A percentile compares a stretch with the other conserved stretches of the same genome.
Evolutionary conservation across 192 early-diverging fungal species (phyloP).

Genomic region (Umbelopsis ramanniana): DNA sequence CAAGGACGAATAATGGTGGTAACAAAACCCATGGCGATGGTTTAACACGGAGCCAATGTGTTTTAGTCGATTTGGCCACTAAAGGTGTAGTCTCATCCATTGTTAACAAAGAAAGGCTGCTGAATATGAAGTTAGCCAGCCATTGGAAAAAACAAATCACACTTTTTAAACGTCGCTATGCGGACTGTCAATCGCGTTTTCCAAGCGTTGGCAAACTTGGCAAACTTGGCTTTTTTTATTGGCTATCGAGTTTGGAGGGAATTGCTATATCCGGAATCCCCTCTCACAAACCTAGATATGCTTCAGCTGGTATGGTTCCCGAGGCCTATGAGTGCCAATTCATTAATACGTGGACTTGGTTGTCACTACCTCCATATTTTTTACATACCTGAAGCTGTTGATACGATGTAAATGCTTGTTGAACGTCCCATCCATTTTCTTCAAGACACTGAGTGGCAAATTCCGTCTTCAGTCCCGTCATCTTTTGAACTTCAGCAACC

Average conservation of each 20-base stretch:
- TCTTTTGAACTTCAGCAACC: not conserved
- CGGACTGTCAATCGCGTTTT: not conserved
- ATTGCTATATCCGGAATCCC: not conserved
- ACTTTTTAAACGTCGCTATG: not conserved
- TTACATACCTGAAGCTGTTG: conserved; percentile 1
- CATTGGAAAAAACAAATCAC: no score
- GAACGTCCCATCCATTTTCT: conserved; percentile 4
- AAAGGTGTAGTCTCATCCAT: conserved; percentile 10
- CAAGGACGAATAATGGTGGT: not conserved
- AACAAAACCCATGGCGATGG: conserved; percentile 14
- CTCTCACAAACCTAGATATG: not conserved
- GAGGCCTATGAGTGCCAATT: not conserved
- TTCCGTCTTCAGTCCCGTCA: not conserved
- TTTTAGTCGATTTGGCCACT: not conserved
- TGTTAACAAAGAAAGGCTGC: not conserved
- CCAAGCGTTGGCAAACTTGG: conserved; percentile 19
- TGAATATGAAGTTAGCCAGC: not conserved
- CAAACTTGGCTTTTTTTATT: conserved; percentile 1
- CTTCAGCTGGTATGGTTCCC: conserved; percentile 8
- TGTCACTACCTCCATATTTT: not conserved
- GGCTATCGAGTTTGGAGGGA: no score
- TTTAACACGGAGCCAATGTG: not conserved
- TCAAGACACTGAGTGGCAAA: conserved; percentile 12
- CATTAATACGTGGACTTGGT: not conserved
- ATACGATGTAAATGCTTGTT: not conserved